Percentiles rank a stretch among this genome's conserved stretches.
These are phyloP conservation scores for Yamadazyma conglobata DNA, from an alignment of 1,139 yeast species.

Conservation along the genomic window DNA sequence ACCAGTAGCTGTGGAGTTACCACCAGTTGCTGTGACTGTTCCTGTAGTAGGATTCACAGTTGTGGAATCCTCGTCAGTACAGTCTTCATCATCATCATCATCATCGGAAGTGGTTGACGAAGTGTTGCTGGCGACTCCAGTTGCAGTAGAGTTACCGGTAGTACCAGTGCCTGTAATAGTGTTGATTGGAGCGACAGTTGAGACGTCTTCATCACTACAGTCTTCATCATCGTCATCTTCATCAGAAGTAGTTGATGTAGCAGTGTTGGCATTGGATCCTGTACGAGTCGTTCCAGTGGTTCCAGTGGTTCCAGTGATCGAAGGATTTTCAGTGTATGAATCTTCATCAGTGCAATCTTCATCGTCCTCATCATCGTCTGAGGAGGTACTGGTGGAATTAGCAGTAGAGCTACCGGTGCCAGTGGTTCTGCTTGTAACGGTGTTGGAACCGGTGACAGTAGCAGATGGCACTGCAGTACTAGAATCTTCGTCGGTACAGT, in stretches of 20 bases:
- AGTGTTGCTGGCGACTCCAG: slow-evolving; percentile 1
- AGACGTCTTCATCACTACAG: slow-evolving; percentile 2
- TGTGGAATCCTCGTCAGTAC: slow-evolving; percentile 9
- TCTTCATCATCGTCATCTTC: slow-evolving; percentile 8
- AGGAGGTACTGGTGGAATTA: too few relatives aligned
- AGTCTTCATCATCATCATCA: slow-evolving; percentile 14
- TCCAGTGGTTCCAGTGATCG: slow-evolving; percentile 1
- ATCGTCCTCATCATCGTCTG: slow-evolving; percentile 14
- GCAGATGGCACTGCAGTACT: neutral
- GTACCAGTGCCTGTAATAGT: too few relatives aligned
- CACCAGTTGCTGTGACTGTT: neutral
- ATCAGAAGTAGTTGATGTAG: slow-evolving; percentile 3
- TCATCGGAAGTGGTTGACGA: slow-evolving; percentile 5
- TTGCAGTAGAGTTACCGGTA: slow-evolving; percentile 1
- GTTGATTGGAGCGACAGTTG: slow-evolving; percentile 3
- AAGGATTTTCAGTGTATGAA: neutral
- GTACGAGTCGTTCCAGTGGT: too few relatives aligned
- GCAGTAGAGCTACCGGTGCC: too few relatives aligned
- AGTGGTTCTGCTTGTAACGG: too few relatives aligned
- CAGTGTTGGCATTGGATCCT: too few relatives aligned
- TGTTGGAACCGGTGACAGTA: too few relatives aligned
- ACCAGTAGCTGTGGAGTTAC: neutral
- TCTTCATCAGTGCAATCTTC: slow-evolving; percentile 3
- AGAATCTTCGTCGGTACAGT: slow-evolving; percentile 13
- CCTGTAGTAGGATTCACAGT: slow-evolving; percentile 3